Evolutionary conservation across 768 basidiomycete species (phyloP), one percentile per base, ranked within the genome.

Genomic region (Boletus subparvulus): DNA sequence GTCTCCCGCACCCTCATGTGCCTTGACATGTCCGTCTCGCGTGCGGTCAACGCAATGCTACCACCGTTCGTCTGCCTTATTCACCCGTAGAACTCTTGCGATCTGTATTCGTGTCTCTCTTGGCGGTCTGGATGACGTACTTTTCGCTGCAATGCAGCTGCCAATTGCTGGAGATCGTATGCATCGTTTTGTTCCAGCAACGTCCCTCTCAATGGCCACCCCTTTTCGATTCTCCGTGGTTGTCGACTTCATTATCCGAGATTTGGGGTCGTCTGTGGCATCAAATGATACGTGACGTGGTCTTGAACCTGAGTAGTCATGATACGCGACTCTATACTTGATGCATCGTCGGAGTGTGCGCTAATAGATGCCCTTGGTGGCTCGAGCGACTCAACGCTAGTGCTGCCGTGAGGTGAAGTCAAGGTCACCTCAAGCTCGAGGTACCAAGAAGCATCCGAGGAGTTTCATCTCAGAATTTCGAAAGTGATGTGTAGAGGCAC

Each of bases 221-320:
- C 1, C 53, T 83, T 6, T 88, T 87, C 69, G 69, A 80, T 51
- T 42, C 71, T 6, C 88, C 87, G 3, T 88, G 82, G 80, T 45
- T 64, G 26, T 68, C 83, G 12, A 81, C 81, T 3, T 87, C 85
- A 8, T 64, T 89, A 46, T 72, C 75, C 40, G 80, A 87, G 8
- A 80, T 86, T 44, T 90, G 88, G 88, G 74, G 80, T 0, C 68
- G 60, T 47, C 75, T 83, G 28, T 89, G 87, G 87, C 88, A 90
- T 62, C 86, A 87, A 58, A 52, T 84, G 16, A 83, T 87, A 66
- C 78, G 87, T 3, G 77, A 83, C 46, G 62, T 73, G n/a, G 83
- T 89, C 59, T 65, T 86, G 47, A 64, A 68, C 3, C 60, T 81
- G n/a, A 86, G 84, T 4, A 74, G 71, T 2, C 72, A 69, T 21